Evolutionary conservation across 805 yeast genomes (phyloP), one percentile per base, ranked within the genome.

Genomic region (Kuraishia piskuri): DNA sequence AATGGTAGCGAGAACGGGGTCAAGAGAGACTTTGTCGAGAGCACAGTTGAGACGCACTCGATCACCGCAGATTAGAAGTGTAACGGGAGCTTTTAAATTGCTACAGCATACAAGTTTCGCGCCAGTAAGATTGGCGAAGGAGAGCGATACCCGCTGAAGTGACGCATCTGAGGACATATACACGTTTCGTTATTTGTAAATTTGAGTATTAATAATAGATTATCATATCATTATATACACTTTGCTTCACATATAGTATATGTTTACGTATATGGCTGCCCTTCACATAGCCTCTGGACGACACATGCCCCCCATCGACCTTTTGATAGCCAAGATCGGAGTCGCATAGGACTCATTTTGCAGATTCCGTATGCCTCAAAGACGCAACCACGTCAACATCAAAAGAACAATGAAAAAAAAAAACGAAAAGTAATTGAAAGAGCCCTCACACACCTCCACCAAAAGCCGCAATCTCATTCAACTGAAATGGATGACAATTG

Each of bases 401-500:
- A 21, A 45, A 22, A 19, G 23, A n/a, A n/a, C n/a, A n/a, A n/a
- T n/a, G 23, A 45, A 45, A 45, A 45, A 45, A 45, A 20, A 45
- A 19, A 45, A 40, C 10, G n/a, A 9, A 45, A 45, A 45, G 12
- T 12, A 45, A 45, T 45, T 12, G 23, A 19, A 21, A 45, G 47
- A 45, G 47, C 47, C 23, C 22, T 31, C n/a, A n/a, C n/a, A 12
- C 9, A 7, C 40, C 40, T 14, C 14, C 4, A 31, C 14, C n/a
- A 19, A 21, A 19, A 44, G 46, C 4, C 8, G 21, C 8, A 19
- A 44, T n/a, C 20, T 10, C 7, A n/a, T 6, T 51, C 40, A 57
- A 56, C 71, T 78, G 69, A 90, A 91, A 67, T 91, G 96, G 54
- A 92, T 90, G 36, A 88, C 97, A 57, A 94, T 83, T 26, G 98